These are phyloP conservation scores for Pterocarpus macrocarpus DNA, from an alignment of 306 rosid species.

Conservation along the genomic window DNA sequence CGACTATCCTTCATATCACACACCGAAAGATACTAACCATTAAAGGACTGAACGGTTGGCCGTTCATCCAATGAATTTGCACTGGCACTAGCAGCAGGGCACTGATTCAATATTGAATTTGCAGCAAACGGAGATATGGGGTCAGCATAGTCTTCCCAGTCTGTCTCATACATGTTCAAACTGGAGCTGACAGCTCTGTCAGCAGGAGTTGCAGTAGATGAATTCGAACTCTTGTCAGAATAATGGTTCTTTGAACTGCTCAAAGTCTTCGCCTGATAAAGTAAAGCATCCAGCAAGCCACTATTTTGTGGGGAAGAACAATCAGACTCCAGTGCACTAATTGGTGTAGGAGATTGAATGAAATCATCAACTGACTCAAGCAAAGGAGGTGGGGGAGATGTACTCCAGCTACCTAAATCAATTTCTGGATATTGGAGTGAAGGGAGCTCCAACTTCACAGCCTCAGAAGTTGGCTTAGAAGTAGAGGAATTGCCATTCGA, in stretches of 20 bases:
- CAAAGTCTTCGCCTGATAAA: constrained; percentile 69
- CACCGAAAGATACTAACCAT: constrained; percentile 65
- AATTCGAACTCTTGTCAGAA: constrained; percentile 77
- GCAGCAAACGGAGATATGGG: constrained; percentile 72
- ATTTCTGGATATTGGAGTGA: constrained; percentile 98
- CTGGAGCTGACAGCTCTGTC: constrained; percentile 67
- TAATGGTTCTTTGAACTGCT: constrained; percentile 64
- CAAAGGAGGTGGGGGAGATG: constrained; percentile 68
- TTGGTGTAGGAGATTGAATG: constrained; percentile 68
- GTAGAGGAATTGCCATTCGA: constrained; percentile 93
- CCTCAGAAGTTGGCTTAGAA: constrained; percentile 78
- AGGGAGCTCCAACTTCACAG: constrained; percentile 99
- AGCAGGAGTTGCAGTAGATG: constrained; percentile 70
- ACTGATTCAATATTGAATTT: constrained; percentile 68
- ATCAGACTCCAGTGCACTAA: constrained; percentile 66
- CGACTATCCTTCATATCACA: constrained; percentile 22
- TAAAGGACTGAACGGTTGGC: constrained; percentile 54
- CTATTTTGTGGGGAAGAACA: constrained; percentile 77
- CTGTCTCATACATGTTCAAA: constrained; percentile 62
- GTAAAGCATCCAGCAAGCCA: constrained; percentile 89
- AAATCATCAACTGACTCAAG: constrained; percentile 80
- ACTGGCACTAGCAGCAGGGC: constrained; percentile 65
- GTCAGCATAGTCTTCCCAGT: constrained; percentile 71
- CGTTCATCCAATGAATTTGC: constrained; percentile 73
- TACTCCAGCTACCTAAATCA: constrained; percentile 86